phyloP scores from a whole-genome alignment of 2,329 filamentous ascomycete species.

The Elsinoe ampelina region DNA sequence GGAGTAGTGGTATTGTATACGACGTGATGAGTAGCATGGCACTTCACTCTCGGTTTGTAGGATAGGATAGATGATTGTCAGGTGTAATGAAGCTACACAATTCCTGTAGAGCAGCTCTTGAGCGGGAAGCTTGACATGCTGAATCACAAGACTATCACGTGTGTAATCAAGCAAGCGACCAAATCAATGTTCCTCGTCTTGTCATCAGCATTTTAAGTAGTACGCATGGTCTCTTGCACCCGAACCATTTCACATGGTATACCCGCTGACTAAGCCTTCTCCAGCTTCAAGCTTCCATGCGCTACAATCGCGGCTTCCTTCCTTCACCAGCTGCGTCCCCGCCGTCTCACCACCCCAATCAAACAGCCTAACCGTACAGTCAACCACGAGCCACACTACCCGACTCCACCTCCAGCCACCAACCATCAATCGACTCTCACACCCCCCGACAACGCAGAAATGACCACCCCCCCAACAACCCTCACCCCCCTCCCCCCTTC shows the following conservation, averaged over 20 bases:
- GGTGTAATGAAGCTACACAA: not conserved
- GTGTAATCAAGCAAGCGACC: not conserved
- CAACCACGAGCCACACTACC: not conserved
- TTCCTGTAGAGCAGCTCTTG: not conserved
- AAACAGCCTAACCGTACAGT: too few relatives aligned
- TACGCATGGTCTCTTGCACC: not conserved
- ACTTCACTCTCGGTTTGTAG: not conserved
- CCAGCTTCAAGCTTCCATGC: not conserved
- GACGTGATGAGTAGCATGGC: not conserved
- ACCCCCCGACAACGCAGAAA: not conserved
- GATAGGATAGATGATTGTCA: not conserved
- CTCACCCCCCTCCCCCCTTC: conserved; percentile 61
- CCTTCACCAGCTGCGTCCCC: too few relatives aligned
- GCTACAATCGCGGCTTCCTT: not conserved
- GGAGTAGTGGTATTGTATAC: not conserved
- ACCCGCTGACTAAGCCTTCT: not conserved
- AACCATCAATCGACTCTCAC: not conserved
- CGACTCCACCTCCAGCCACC: not conserved
- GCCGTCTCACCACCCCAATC: too few relatives aligned
- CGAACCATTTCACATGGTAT: not conserved
- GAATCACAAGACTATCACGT: not conserved
- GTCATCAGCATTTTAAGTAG: not conserved
- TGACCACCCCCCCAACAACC: conserved; percentile 17
- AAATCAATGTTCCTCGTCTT: too few relatives aligned
- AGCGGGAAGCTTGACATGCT: not conserved